Base-by-base conservation (phyloP, 805 yeast genomes). In the Ogataea ramenticola region DNA sequence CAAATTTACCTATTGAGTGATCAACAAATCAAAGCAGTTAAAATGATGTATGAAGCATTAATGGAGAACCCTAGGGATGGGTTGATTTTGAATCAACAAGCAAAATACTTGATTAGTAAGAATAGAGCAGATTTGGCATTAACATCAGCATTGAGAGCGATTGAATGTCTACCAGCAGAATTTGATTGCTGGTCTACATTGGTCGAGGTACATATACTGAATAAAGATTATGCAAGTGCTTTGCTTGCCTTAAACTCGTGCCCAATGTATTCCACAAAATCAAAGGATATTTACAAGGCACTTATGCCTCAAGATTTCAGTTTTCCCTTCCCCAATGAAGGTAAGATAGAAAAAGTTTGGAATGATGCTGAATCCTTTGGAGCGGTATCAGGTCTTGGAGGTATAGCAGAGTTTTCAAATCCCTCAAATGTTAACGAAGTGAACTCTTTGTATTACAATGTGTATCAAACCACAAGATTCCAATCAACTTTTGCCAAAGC, bases 141-240 rank as follows among this genome's bases (percentile, higher is more conserved):
- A 16, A 61, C 68, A 20, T 64, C 82, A 10, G 84, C 95, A 0
- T 63, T 70, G 17, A 68, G 75, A 22, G 76, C 89, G 4, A 79
- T 84, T 17, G 68, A 74, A 41, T 69, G 84, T 2, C 67, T 85
- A n/a, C 96, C 96, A 0, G 70, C 86, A 2, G 91, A 83, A 57
- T 87, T 82, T 57, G 75, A 72, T 42, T 67, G 83, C 26, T 87
- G 96, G 96, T 75, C 74, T 46, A 66, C 68, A 32, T 65, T 87
- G 37, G 75, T 84, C 5, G 67, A 79, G 47, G 74, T 79, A 31
- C 80, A 86, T 53, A 71, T 83, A 17, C 61, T 80, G 32, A 64
- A 56, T 39, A 74, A 71, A 40, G 78, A 86, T 54, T 77, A 69
- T 50, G 66, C 68, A 34, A 69, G 66, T 47, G 95, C 95, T 0